Percentiles rank a stretch among this genome's conserved stretches.
These are phyloP conservation scores for Microsporum ferrugineum DNA, from an alignment of 2,329 filamentous ascomycete species.

Conservation along the genomic window DNA sequence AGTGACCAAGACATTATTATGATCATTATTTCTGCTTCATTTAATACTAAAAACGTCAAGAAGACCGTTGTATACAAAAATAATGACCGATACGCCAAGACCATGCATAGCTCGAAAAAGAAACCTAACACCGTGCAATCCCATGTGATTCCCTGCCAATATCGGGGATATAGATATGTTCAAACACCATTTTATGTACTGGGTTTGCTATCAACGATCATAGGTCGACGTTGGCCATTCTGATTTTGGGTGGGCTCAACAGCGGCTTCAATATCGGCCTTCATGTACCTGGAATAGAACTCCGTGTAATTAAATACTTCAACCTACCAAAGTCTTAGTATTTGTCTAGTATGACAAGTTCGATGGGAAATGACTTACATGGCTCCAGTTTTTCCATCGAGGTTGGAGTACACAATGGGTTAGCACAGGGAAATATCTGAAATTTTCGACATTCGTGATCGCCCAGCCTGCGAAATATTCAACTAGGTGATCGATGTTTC, in stretches of 20 bases:
- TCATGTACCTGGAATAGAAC: not conserved
- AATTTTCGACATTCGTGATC: slow-evolving; percentile 22
- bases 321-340: not conserved
- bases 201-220: not conserved
- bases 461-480: slow-evolving; percentile 32
- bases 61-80: too few relatives aligned
- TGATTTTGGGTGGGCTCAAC: not conserved
- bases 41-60: not conserved
- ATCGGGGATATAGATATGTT: not conserved
- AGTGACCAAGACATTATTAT: not conserved
- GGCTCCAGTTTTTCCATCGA: slow-evolving; percentile 24
- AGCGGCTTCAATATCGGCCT: not conserved
- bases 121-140: not conserved
- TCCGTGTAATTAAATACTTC: not conserved
- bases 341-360: not conserved
- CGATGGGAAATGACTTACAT: slow-evolving; percentile 14
- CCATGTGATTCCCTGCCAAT: too few relatives aligned
- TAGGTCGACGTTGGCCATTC: not conserved
- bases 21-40: not conserved
- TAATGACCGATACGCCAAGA: too few relatives aligned
- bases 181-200: not conserved
- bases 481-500: slow-evolving; percentile 27
- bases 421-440: slow-evolving; percentile 25
- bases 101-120: not conserved
- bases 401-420: slow-evolving; percentile 17